Evolutionary conservation across 306 rosid genomes (phyloP).

Genomic region (Lupinus albus): DNA sequence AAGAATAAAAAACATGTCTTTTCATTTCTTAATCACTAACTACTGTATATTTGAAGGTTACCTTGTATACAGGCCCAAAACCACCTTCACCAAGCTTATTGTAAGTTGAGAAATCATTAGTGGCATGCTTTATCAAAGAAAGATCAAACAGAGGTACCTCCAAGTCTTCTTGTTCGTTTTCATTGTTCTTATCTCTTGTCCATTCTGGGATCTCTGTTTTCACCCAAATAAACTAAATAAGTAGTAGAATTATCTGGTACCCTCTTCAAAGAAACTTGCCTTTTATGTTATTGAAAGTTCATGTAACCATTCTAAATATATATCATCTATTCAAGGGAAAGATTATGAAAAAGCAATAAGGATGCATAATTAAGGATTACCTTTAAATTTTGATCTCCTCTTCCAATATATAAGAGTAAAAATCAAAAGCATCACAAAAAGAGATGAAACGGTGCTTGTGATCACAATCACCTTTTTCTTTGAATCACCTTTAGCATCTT

Average conservation of each 20-base stretch:
- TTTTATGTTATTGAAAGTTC: background rate
- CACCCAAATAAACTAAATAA: background rate
- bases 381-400: background rate
- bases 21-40: background rate
- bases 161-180: background rate
- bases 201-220: background rate
- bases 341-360: background rate
- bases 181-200: background rate
- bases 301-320: background rate
- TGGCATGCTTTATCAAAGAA: background rate
- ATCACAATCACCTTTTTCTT: slow-evolving; percentile 13
- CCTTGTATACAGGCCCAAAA: background rate
- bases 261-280: too few species aligned
- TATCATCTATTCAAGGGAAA: background rate
- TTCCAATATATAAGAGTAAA: background rate
- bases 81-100: background rate
- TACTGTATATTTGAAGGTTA: too few species aligned
- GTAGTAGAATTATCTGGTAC: background rate
- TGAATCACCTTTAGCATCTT: background rate
- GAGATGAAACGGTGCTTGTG: background rate
- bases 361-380: background rate
- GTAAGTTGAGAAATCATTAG: background rate
- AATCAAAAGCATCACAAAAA: background rate
- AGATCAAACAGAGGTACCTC: background rate
- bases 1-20: too few species aligned